These are phyloP conservation scores for Arabis hirsuta DNA, from an alignment of 345 rosid genomes.

Conservation along the genomic window DNA sequence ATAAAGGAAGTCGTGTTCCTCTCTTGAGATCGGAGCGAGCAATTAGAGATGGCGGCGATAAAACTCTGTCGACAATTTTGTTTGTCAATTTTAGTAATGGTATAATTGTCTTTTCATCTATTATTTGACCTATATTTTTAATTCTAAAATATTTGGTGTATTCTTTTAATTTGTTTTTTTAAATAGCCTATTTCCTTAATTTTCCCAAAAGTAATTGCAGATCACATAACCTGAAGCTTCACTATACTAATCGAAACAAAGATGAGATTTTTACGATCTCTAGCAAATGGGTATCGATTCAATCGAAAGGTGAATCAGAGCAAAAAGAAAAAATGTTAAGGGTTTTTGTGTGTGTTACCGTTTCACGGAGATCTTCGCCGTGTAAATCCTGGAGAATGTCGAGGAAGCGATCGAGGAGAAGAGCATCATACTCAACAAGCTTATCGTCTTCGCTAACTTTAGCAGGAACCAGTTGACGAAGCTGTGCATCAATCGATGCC, in stretches of 20 bases:
- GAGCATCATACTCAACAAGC: constrained; percentile 91
- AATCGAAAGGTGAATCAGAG: neutral
- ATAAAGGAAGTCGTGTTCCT: neutral
- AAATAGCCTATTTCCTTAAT: too few relatives aligned
- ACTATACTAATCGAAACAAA: neutral
- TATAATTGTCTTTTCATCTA: too few relatives aligned
- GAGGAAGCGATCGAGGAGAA: constrained; percentile 93
- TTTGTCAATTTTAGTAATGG: too few relatives aligned
- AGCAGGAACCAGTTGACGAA: constrained; percentile 76
- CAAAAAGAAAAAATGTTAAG: neutral
- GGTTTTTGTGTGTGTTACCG: constrained; percentile 47
- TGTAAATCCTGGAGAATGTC: constrained; percentile 95
- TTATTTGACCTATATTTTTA: too few relatives aligned
- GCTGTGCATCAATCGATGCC: constrained; percentile 96
- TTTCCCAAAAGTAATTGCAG: neutral
- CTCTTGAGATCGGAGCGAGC: constrained; percentile 36
- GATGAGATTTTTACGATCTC: neutral
- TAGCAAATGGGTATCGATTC: constrained; percentile 27
- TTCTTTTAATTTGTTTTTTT: too few relatives aligned
- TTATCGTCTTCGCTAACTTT: constrained; percentile 97
- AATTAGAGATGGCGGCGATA: too few relatives aligned
- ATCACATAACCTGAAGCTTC: neutral
- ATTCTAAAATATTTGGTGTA: too few relatives aligned
- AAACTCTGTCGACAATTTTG: too few relatives aligned
- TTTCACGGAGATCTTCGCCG: constrained; percentile 94